These are phyloP conservation scores for Fusarium coffeatum DNA, from an alignment of 2,329 filamentous ascomycete genomes.

Conservation along the genomic window DNA sequence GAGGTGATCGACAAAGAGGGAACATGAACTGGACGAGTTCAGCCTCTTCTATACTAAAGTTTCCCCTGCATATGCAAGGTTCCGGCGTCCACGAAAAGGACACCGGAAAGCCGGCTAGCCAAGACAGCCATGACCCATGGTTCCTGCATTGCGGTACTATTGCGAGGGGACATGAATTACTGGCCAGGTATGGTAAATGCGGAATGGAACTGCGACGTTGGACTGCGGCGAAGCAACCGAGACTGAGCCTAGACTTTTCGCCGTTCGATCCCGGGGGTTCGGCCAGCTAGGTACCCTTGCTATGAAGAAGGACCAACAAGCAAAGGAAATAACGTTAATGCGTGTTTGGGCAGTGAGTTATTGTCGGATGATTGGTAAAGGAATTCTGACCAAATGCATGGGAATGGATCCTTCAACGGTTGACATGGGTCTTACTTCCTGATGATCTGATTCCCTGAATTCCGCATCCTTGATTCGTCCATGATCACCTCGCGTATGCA, in stretches of 20 bases:
- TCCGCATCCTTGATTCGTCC: background rate
- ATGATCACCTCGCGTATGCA: background rate
- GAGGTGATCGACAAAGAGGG: background rate
- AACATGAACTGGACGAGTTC: background rate
- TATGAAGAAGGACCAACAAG: background rate
- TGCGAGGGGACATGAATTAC: background rate
- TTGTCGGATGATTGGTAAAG: background rate
- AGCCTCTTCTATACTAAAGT: background rate
- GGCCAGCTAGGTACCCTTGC: background rate
- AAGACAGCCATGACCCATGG: background rate
- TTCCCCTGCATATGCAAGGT: background rate
- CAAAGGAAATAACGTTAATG: background rate
- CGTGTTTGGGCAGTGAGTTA: background rate
- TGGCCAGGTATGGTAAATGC: background rate
- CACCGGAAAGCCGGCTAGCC: background rate
- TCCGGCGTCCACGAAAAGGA: background rate
- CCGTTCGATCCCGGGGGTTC: background rate
- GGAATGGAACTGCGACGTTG: background rate
- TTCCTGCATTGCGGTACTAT: slow-evolving; percentile 1
- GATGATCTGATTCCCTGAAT: background rate
- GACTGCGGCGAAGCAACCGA: background rate
- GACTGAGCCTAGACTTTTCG: background rate
- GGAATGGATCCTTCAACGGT: background rate
- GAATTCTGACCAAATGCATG: background rate
- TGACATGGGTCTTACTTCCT: background rate